Evolutionary conservation across 352 stramenopile genomes (phyloP).

Genomic region (Globisporangium parvum): DNA sequence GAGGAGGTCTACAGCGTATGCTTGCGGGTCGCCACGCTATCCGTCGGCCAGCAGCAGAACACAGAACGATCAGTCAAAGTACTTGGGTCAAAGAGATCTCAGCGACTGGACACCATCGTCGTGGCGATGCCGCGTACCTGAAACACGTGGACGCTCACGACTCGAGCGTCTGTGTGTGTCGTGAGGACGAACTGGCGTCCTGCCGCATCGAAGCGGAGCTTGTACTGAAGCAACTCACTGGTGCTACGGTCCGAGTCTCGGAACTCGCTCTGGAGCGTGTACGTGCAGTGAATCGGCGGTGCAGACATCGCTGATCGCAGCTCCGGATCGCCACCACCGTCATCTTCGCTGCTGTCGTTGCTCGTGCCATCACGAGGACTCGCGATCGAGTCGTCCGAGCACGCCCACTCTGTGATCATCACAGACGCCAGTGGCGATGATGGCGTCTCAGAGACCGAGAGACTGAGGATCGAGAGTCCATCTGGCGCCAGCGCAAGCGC

Average conservation of each 20-base stretch:
- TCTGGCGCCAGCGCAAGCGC: conserved; percentile 10
- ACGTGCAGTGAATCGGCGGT: conserved; percentile 3
- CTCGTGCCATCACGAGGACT: conserved; percentile 1
- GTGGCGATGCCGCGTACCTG: conserved; percentile 1
- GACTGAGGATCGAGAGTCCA: conserved; percentile 5
- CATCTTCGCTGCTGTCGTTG: conserved; percentile 12
- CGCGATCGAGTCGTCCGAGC: conserved; percentile 5
- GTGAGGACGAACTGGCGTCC: conserved; percentile 6
- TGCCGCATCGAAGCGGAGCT: conserved; percentile 6
- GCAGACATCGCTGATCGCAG: not conserved
- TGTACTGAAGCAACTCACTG: not conserved
- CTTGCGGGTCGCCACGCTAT: conserved; percentile 2
- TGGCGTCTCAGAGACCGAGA: not conserved
- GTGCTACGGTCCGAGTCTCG: not conserved
- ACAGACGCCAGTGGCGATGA: not conserved
- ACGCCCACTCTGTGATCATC: conserved; percentile 8
- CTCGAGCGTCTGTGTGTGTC: not conserved
- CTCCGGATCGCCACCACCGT: no score
- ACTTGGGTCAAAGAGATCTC: not conserved
- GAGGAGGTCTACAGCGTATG: not conserved
- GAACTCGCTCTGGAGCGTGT: not conserved
- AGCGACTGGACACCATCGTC: not conserved
- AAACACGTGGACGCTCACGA: conserved; percentile 7
- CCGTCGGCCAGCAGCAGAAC: no score
- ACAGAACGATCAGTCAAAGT: not conserved